phyloP scores from a whole-genome alignment of 129 eudicot genomes.

The Arctium minus region DNA sequence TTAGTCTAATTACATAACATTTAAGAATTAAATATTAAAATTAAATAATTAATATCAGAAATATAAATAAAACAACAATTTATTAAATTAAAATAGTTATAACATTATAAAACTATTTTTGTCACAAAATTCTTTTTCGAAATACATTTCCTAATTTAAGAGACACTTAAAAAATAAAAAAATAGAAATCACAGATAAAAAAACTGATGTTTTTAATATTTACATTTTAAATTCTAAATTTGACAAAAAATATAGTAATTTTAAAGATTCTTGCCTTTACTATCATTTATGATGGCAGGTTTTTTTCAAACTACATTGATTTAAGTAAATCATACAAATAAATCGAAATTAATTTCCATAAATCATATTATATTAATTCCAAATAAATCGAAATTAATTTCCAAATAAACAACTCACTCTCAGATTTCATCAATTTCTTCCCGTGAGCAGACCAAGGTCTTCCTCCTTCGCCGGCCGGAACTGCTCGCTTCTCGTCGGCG shows the following conservation, averaged over 20 bases:
- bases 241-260: too few species aligned
- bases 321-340: neutral
- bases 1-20: neutral
- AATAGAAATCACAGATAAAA: too few species aligned
- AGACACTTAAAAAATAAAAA: too few species aligned
- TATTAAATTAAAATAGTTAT: too few species aligned
- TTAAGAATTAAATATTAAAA: neutral
- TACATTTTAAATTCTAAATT: too few species aligned
- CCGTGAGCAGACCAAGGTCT: conserved; percentile 33
- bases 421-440: conserved; percentile 27
- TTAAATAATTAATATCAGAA: neutral
- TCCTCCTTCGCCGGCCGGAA: conserved; percentile 29
- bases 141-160: too few species aligned
- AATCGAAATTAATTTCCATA: neutral
- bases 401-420: conserved; percentile 3
- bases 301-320: conserved; percentile 15
- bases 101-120: too few species aligned
- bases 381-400: neutral
- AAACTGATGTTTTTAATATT: too few species aligned
- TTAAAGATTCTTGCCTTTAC: neutral
- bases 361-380: neutral
- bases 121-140: too few species aligned
- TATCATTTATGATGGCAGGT: conserved; percentile 24
- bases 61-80: too few species aligned
- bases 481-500: conserved; percentile 21